Base-by-base conservation (phyloP, 106 monocot genomes). In the Acorus gramineus region DNA sequence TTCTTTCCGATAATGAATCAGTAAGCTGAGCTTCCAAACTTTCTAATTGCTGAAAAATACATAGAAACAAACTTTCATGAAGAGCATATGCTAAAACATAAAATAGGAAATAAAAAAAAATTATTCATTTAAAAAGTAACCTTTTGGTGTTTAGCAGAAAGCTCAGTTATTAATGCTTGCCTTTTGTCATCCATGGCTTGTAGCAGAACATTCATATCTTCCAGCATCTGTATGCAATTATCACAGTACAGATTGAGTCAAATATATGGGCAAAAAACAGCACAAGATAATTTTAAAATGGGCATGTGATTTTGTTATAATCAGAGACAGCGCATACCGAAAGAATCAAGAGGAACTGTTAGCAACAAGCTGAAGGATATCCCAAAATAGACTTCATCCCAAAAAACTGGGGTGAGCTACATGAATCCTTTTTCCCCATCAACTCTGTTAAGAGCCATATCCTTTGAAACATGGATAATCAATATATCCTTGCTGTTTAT, bases 121-220 rank as follows among this genome's bases (percentile, higher is more conserved):
- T 7, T 5, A 44, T 46, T 51, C 44, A 52, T 61, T 51, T 1
- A 13, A 56, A 49, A 54, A 8, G 4, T 62, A 55, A 90, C 95
- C 82, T 87, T 91, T 46, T 91, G 82, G 66, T 87, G 85, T 64
- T 96, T 91, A 63, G 73, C 49, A 69, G 87, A 85, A 70, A 91
- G 78, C 58, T 96, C 96, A 47, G 69, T 5, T 14, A 83, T 67
- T 65, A 74, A 82, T 52, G 82, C 63, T 71, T 87, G 82, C 56
- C 74, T 85, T 77, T 85, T 83, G 66, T 96, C 91, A 75, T 96
- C 96, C 43, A 72, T 69, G 53, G 79, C 53, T 71, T 91, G 78
- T 45, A 94, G 61, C 52, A 67, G 73, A 42, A 66, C 75, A 52
- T 75, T 71, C 45, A 75, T 73, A 59, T 89, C 76, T 57, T 80